Base-by-base conservation (phyloP, 2,329 filamentous ascomycete species). In the Colletotrichum sp. region DNA sequence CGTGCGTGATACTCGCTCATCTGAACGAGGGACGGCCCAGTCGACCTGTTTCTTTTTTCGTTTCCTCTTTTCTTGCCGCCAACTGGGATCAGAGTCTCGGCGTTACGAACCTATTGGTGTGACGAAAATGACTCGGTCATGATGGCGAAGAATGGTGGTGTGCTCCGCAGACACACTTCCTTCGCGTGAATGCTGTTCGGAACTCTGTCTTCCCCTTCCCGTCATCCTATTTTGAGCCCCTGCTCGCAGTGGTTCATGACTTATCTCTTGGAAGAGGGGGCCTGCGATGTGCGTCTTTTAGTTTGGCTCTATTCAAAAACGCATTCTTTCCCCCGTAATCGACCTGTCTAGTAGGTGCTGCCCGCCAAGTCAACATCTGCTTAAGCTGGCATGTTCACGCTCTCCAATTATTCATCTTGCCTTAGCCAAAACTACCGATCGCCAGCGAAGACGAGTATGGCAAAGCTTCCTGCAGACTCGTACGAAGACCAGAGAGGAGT, bases 401-500 rank as follows among this genome's bases (percentile, higher is more conserved):
- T 59, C 21, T n/a, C 14, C 16, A 21, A 14, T 14, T 64, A 8
- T 34, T 16, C 21, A 26, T 64, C 32, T 64, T 14, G 5, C 61
- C 34, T 30, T 9, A 16, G 24, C 55, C 55, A 52, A 24, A 28
- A 16, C 61, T 14, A 28, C 24, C n/a, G 24, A 34, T 43, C 34
- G 34, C 14, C 13, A 24, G 16, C 13, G n/a, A 43, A 26, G 21
- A 64, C 24, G 7, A 39, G 26, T n/a, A 16, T 18, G 28, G 26
- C 36, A 30, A 61, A 24, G 13, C 16, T 24, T 60, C 26, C 71
- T 18, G 30, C 66, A 9, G 43, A 61, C 16, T 34, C 28, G n/a
- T 63, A 76, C 24, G 76, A 75, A 52, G 73, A 78, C 26, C 67
- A 64, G 32, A 72, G 73, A 12, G 70, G 74, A 63, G 74, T 76